Evolutionary conservation across 495 filamentous ascomycete genomes (phyloP).

Genomic region (Daldinia concentrica): DNA sequence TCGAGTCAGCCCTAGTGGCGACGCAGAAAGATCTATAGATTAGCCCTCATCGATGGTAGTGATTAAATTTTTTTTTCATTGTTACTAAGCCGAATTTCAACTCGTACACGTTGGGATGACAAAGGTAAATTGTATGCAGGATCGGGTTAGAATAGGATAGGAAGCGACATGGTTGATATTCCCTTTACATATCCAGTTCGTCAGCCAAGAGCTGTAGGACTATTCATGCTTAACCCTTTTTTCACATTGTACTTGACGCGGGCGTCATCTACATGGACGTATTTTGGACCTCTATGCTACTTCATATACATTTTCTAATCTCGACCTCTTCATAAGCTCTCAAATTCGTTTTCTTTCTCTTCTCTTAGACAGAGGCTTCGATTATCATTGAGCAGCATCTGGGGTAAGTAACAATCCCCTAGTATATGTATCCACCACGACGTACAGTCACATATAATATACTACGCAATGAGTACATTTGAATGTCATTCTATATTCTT

Average conservation of each 20-base stretch:
- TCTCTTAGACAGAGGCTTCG: background rate
- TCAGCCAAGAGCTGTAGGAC: background rate
- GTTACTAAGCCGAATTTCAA: background rate
- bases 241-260: background rate
- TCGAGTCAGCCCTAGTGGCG: constrained; percentile 61
- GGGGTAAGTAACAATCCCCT: background rate
- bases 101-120: background rate
- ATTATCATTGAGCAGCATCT: background rate
- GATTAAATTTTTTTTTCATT: background rate
- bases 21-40: constrained; percentile 32
- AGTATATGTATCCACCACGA: background rate
- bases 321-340: background rate
- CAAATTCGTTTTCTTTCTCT: background rate
- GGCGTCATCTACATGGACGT: background rate
- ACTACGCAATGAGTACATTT: background rate
- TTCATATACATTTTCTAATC: background rate
- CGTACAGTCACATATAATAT: background rate
- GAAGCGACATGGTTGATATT: constrained; percentile 12
- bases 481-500: background rate
- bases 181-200: background rate
- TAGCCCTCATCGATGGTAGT: background rate
- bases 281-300: background rate
- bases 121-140: constrained; percentile 22
- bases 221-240: background rate
- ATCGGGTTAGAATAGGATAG: constrained; percentile 3